Conservation (phyloP, 192 early-diverging fungal species). For the Entophlyctis helioformis region DNA sequence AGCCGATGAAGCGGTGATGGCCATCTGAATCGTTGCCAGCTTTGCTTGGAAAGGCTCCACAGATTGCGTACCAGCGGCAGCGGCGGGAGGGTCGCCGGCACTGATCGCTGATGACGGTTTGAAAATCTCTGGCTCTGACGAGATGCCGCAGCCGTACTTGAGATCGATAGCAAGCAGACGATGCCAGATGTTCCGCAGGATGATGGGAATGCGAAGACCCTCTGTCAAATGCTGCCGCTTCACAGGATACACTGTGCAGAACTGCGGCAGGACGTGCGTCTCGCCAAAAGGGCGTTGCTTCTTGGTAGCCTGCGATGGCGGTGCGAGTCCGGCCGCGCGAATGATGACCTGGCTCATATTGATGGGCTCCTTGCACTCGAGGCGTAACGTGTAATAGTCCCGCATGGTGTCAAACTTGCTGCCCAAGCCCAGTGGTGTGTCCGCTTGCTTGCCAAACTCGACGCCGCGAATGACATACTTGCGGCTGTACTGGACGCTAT, state of each 20-base stretch:
- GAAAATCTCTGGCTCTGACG: no score
- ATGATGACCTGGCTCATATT: conserved; percentile 18
- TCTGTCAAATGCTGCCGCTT: conserved; percentile 5
- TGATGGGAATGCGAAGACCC: conserved; percentile 15
- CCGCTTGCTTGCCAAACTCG: conserved; percentile 4
- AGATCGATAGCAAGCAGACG: conserved; percentile 18
- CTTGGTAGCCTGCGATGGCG: conserved; percentile 12
- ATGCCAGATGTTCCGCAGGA: conserved; percentile 20
- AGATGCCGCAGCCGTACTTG: background rate
- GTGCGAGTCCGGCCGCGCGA: conserved; percentile 15
- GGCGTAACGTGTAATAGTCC: conserved; percentile 16
- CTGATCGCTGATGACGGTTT: no score
- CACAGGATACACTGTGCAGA: conserved; percentile 18
- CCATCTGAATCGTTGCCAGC: conserved; percentile 25
- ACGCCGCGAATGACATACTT: conserved; percentile 18
- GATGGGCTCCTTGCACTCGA: conserved; percentile 12
- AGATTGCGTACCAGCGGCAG: background rate
- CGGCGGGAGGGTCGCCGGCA: background rate
- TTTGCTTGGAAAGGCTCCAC: conserved; percentile 4
- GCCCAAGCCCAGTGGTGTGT: background rate
- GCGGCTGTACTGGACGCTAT: conserved; percentile 16
- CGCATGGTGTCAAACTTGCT: conserved; percentile 10
- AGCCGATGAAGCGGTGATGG: conserved; percentile 63
- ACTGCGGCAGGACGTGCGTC: conserved; percentile 22
- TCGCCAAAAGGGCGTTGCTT: background rate